Conservation (phyloP, 2,329 filamentous ascomycete species). For the Delphinella strobiligena region DNA sequence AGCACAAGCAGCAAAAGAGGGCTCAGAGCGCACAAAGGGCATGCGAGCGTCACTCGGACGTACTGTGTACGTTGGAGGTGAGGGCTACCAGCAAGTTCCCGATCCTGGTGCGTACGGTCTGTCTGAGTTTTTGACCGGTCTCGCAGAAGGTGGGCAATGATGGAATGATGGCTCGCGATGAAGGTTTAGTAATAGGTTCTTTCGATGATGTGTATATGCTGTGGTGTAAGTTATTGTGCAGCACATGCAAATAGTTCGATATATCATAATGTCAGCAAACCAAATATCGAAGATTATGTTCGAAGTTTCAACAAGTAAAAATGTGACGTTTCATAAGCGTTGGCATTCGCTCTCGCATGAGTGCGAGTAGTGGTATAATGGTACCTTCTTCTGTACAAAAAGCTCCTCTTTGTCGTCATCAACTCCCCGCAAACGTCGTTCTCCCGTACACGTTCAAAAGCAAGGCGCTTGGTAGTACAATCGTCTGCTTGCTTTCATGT, state of each 20-base stretch:
- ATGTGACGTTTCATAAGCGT: not conserved
- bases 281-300: too few relatives aligned
- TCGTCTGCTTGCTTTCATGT: not conserved
- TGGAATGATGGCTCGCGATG: not conserved
- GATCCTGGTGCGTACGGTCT: slow-evolving; percentile 72
- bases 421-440: not conserved
- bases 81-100: slow-evolving; percentile 59
- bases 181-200: too few relatives aligned
- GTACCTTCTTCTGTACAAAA: not conserved
- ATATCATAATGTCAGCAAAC: too few relatives aligned
- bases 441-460: not conserved
- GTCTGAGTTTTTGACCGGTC: slow-evolving; percentile 67
- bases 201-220: slow-evolving; percentile 7
- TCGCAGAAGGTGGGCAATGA: slow-evolving; percentile 42
- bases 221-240: too few relatives aligned
- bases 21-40: slow-evolving; percentile 73
- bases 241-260: too few relatives aligned
- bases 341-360: not conserved
- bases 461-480: not conserved
- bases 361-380: not conserved
- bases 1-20: slow-evolving; percentile 60
- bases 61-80: slow-evolving; percentile 69
- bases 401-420: not conserved
- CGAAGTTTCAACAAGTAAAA: too few relatives aligned
- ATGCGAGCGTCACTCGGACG: slow-evolving; percentile 85